Conservation (phyloP, 1,139 yeast genomes). For the Taphrina confusa region DNA sequence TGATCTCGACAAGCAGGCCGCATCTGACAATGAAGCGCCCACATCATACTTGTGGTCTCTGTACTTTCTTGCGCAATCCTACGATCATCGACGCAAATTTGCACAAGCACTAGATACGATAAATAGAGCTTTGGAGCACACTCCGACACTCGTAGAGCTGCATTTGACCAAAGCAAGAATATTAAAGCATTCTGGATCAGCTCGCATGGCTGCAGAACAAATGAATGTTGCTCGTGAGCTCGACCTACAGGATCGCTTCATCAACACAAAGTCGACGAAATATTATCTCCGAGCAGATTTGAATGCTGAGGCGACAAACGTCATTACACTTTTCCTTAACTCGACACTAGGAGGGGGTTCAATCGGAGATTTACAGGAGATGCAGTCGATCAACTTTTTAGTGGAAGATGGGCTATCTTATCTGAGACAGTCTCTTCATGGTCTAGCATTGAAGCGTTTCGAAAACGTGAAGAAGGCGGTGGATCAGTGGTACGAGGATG, state of each 20-base stretch:
- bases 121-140: conserved; percentile 66
- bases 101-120: conserved; percentile 58
- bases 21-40: conserved; percentile 47
- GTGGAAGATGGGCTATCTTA: conserved; percentile 72
- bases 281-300: conserved; percentile 79
- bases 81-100: conserved; percentile 55
- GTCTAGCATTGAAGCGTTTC: conserved; percentile 79
- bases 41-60: conserved; percentile 69
- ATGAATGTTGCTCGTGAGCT: conserved; percentile 72
- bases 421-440: conserved; percentile 52
- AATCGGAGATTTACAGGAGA: conserved; percentile 77
- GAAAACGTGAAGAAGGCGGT: conserved; percentile 62
- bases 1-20: too few species aligned
- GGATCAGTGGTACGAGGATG: conserved; percentile 74
- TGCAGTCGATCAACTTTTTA: conserved; percentile 92
- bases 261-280: conserved; percentile 84
- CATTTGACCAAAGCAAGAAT: conserved; percentile 79
- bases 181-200: conserved; percentile 67
- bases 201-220: conserved; percentile 60
- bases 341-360: conserved; percentile 78
- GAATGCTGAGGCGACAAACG: conserved; percentile 71
- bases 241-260: conserved; percentile 87
- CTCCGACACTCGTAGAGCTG: conserved; percentile 75
- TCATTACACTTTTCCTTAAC: conserved; percentile 79
- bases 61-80: conserved; percentile 81